Base-by-base conservation (phyloP, 805 yeast species). In the Komagataella kurtzmanii region DNA sequence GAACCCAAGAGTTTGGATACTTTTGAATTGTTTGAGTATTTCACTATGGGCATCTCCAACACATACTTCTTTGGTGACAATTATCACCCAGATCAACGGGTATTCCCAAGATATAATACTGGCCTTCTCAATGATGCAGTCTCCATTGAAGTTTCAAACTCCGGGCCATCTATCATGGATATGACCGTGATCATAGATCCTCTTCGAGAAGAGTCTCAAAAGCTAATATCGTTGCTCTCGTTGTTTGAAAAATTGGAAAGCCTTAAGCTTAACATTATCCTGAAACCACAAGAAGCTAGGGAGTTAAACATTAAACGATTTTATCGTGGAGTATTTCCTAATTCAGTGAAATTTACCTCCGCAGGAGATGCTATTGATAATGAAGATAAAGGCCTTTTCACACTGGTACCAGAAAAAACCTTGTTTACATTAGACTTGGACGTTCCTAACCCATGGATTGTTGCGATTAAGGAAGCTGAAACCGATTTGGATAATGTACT, bases 181-280 rank as follows among this genome's bases (percentile, higher is more conserved):
- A 59, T 89, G 3, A 64, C 77, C 3, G 68, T 85, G 0, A 65
- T 85, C 1, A 59, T 87, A 45, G 89, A 93, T 61, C 97, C 98
- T 1, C 64, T 80, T 1, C 76, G 77, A 53, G 90, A 85, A 57
- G 58, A 68, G 14, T 76, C 95, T 0, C 98, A 88, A 59, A 77
- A 76, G 49, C 59, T 80, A 7, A 57, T 84, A 0, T 67, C 83
- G 0, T 61, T 85, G 17, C 60, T 65, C 3, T 57, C 62, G 3
- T 17, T 59, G 40, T 59, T 69, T 7, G 62, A 70, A n/a, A 57
- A 76, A 0, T 55, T 83, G 24, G 65, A 76, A 1, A 79, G 76
- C 57, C 72, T 85, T 3, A 76, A 77, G 18, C 59, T 82, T 4
- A 71, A 73, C 18, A 65, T 89, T 0, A 58, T 79, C 3, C 57